phyloP scores from a whole-genome alignment of 2,329 filamentous ascomycete genomes.

The Madurella fahalii region DNA sequence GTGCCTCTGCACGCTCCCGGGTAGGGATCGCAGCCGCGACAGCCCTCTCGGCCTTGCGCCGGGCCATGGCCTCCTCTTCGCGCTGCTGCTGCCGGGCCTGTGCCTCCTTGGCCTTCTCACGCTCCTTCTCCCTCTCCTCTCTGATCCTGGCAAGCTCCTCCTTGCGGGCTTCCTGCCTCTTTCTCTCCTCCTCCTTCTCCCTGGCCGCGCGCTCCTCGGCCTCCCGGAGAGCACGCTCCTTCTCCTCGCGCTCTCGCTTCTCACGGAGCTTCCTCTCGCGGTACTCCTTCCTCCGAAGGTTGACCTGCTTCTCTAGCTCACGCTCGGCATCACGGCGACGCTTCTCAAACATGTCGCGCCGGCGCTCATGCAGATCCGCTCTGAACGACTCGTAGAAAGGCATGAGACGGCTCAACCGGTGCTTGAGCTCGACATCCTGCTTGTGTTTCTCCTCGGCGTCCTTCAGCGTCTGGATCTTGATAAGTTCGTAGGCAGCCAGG shows the following conservation, averaged over 20 bases:
- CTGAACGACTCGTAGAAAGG: conserved; percentile 82
- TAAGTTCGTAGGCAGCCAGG: conserved; percentile 71
- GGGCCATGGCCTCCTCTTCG: conserved; percentile 83
- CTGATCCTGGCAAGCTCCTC: conserved; percentile 63
- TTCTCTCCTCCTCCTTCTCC: conserved; percentile 82
- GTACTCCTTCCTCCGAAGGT: conserved; percentile 80
- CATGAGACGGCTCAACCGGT: conserved; percentile 81
- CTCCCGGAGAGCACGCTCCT: conserved; percentile 71
- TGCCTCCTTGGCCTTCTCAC: conserved; percentile 63
- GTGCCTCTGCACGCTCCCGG: conserved; percentile 45
- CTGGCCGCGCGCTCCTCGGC: conserved; percentile 76
- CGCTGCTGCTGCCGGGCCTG: conserved; percentile 69
- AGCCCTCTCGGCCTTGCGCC: conserved; percentile 62
- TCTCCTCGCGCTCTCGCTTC: conserved; percentile 79
- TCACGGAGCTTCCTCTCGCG: conserved; percentile 79
- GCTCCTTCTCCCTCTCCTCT: conserved; percentile 62
- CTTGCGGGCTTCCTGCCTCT: conserved; percentile 74
- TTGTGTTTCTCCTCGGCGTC: conserved; percentile 86
- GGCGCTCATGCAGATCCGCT: conserved; percentile 75
- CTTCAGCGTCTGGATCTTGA: conserved; percentile 71
- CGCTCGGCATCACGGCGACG: conserved; percentile 86
- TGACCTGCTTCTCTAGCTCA: conserved; percentile 89
- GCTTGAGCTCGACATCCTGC: conserved; percentile 88
- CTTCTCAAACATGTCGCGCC: conserved; percentile 93
- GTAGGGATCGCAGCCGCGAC: conserved; percentile 22